Evolutionary conservation across 1,284 basidiomycete genomes (phyloP).

Genomic region (Rhodotorula sp.): DNA sequence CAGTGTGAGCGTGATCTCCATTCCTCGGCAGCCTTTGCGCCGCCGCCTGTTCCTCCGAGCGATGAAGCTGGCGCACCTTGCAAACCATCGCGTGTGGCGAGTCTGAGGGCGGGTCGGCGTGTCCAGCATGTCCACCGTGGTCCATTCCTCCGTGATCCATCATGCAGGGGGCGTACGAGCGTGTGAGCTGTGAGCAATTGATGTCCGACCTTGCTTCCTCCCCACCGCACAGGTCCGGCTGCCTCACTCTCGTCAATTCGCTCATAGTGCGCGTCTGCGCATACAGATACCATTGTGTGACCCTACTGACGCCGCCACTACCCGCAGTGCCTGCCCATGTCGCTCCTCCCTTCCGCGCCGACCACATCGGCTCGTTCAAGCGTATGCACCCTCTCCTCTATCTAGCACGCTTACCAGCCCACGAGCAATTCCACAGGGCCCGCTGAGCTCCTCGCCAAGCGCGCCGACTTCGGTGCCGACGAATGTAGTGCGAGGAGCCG

Average conservation of each 20-base stretch:
- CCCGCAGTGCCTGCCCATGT: no score
- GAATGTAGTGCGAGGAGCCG: conserved; percentile 44
- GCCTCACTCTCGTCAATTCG: no score
- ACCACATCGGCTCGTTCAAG: conserved; percentile 46
- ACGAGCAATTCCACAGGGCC: conserved; percentile 27
- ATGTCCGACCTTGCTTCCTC: not conserved
- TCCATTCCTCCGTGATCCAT: conserved; percentile 14
- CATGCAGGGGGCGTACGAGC: not conserved
- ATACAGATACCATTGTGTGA: no score
- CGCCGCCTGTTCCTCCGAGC: not conserved
- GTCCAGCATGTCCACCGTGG: conserved; percentile 3
- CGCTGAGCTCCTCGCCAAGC: conserved; percentile 44
- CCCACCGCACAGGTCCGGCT: no score
- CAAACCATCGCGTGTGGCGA: conserved; percentile 3
- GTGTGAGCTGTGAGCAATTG: not conserved
- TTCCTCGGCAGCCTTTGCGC: not conserved
- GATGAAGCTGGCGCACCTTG: conserved; percentile 6
- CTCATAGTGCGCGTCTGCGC: no score
- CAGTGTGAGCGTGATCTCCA: not conserved
- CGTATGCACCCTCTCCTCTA: conserved; percentile 20
- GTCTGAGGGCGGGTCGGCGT: not conserved
- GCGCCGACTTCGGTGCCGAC: conserved; percentile 44
- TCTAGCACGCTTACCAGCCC: no score
- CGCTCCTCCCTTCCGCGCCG: no score
- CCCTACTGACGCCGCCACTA: no score